Percentiles rank a stretch among this genome's conserved stretches.
These are phyloP conservation scores for Phaeomoniella chlamydospora DNA, from an alignment of 2,329 filamentous ascomycete species.

Conservation along the genomic window DNA sequence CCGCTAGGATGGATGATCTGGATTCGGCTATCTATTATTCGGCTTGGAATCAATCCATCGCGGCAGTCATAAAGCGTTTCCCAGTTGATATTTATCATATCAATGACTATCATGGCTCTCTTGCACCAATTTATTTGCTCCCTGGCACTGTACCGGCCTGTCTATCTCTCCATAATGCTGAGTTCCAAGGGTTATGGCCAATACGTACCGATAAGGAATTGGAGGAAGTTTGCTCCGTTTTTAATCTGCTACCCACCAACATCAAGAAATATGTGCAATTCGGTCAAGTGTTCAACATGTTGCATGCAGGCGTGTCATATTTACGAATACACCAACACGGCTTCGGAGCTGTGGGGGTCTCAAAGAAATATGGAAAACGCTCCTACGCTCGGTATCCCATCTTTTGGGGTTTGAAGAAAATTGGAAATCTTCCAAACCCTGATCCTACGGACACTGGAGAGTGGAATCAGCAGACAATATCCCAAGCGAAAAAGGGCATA, in stretches of 20 bases:
- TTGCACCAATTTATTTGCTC: slow-evolving; percentile 48
- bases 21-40: slow-evolving; percentile 53
- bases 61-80: slow-evolving; percentile 46
- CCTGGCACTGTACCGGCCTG: slow-evolving; percentile 44
- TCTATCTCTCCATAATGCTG: slow-evolving; percentile 51
- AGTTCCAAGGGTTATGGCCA: slow-evolving; percentile 53
- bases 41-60: slow-evolving; percentile 55
- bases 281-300: slow-evolving; percentile 51
- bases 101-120: slow-evolving; percentile 48
- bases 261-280: slow-evolving; percentile 49
- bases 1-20: slow-evolving; percentile 52
- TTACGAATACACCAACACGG: slow-evolving; percentile 50
- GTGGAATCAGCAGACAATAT: slow-evolving; percentile 35
- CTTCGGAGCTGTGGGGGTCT: slow-evolving; percentile 51
- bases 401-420: slow-evolving; percentile 48
- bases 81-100: slow-evolving; percentile 48
- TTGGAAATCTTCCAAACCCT: slow-evolving; percentile 48
- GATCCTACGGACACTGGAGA: slow-evolving; percentile 48
- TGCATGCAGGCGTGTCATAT: slow-evolving; percentile 50
- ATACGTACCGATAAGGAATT: slow-evolving; percentile 46
- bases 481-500: slow-evolving; percentile 28
- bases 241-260: slow-evolving; percentile 41
- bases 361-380: slow-evolving; percentile 52
- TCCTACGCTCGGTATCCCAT: slow-evolving; percentile 52
- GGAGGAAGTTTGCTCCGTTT: slow-evolving; percentile 47